These are phyloP conservation scores for Glebionis coronaria DNA, from an alignment of 129 eudicot genomes.

Conservation along the genomic window DNA sequence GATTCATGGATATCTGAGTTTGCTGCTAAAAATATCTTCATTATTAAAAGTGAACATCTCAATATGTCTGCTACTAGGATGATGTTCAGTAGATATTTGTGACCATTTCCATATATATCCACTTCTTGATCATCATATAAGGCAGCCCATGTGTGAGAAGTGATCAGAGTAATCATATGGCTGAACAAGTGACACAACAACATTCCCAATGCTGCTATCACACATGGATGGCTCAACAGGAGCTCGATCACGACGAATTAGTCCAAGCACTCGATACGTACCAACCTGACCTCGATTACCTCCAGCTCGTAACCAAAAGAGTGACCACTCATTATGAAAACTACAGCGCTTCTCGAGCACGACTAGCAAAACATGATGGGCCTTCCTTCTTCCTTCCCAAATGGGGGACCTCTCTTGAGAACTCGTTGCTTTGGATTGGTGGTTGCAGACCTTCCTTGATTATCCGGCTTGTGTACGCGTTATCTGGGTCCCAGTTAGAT, in stretches of 20 bases:
- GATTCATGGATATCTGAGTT: too few relatives aligned
- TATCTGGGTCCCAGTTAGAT: slow-evolving; percentile 36
- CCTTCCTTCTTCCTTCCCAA: slow-evolving; percentile 36
- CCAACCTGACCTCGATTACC: slow-evolving; percentile 23
- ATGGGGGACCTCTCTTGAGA: slow-evolving; percentile 44
- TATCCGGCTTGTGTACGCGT: slow-evolving; percentile 30
- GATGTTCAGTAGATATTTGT: too few relatives aligned
- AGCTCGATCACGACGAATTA: slow-evolving; percentile 41
- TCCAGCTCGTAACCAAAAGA: slow-evolving; percentile 26
- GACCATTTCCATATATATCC: not conserved
- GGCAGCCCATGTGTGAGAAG: not conserved
- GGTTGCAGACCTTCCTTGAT: slow-evolving; percentile 38
- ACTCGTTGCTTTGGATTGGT: slow-evolving; percentile 45
- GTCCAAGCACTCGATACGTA: slow-evolving; percentile 23
- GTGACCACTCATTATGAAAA: slow-evolving; percentile 40
- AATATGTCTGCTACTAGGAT: too few relatives aligned
- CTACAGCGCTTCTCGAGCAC: slow-evolving; percentile 28
- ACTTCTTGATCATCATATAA: not conserved
- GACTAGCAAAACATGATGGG: slow-evolving; percentile 33
- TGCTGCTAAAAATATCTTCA: too few relatives aligned
- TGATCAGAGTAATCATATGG: slow-evolving; percentile 15
- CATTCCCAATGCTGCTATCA: slow-evolving; percentile 34
- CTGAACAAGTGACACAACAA: slow-evolving; percentile 21
- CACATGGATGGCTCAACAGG: slow-evolving; percentile 44
- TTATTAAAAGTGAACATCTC: too few relatives aligned